Base-by-base conservation (phyloP, 2,329 filamentous ascomycete genomes). In the Sporothrix pseudoabietina region DNA sequence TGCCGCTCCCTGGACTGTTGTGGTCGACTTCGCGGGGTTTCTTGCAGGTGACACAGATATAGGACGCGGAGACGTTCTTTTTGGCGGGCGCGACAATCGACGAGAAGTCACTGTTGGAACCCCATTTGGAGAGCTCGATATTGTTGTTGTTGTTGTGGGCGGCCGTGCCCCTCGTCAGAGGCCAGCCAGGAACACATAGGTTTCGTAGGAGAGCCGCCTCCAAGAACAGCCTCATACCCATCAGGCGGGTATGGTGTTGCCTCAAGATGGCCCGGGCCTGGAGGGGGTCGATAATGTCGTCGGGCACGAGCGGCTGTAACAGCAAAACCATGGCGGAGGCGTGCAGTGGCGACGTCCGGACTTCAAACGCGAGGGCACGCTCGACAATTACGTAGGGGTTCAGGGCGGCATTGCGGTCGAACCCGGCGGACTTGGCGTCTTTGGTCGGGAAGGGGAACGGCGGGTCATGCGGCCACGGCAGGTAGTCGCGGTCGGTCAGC, bases 191-290 rank as follows among this genome's bases (percentile, higher is more conserved):
- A 14, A 88, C 82, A 77, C 87, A 89, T 9, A 91, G 79, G 69
- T 91, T 91, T 1, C 89, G 87, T 19, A 91, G 81, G 0, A 89
- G 83, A 0, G 89, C 83, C 0, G 89, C 89, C 77, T 90, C 87
- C 30, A 87, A 82, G 77, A 90, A 90, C 49, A 89, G 83, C 32
- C 84, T 82, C 85, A 90, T 87, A 70, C 82, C 82, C 83, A 86
- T 88, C 1, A 91, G 85, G 0, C 89, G 87, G 5, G 82, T 80
- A 76, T 91, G 88, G 71, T 90, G 87, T 74, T 90, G 87, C 9
- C 86, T 83, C 1, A 91, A 79, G 35, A 91, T 85, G 14, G 87
- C 86, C 4, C 82, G 81, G 1, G 88, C 88, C 75, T 88, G 88
- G 74, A 87, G 81, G 12, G 81, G 77, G 76, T 90, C 87, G 49